phyloP scores from a whole-genome alignment of 805 yeast species.

The Myxozyma neglecta region DNA sequence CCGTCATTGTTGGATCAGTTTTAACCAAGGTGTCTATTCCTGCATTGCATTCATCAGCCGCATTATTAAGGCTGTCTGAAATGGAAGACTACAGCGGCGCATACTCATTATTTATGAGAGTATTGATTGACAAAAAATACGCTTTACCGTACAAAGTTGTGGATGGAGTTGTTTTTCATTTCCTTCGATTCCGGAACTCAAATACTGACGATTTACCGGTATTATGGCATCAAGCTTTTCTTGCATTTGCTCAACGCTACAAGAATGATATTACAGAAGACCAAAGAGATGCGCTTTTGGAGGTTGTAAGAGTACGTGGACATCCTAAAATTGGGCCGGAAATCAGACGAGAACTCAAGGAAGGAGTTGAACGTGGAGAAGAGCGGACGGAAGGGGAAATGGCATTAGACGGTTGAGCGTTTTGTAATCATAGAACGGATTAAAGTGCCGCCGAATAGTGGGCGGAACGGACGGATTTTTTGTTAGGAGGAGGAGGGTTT shows the following conservation, averaged over 20 bases:
- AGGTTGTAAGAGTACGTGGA: constrained; percentile 84
- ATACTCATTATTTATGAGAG: constrained; percentile 83
- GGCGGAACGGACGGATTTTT: no score
- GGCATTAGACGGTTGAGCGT: not conserved
- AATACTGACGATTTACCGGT: constrained; percentile 65
- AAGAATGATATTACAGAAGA: constrained; percentile 98
- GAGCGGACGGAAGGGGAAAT: constrained; percentile 1
- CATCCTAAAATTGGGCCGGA: constrained; percentile 91
- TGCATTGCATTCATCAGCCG: constrained; percentile 93
- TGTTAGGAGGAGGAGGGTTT: no score
- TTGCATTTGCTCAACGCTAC: constrained; percentile 92
- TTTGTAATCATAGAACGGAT: not conserved
- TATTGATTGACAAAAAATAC: constrained; percentile 87
- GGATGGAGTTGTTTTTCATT: constrained; percentile 90
- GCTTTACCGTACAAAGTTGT: constrained; percentile 96
- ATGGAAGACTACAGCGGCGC: constrained; percentile 79
- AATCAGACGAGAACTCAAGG: constrained; percentile 86
- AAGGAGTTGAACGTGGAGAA: constrained; percentile 59
- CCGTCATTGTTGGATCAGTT: constrained; percentile 91
- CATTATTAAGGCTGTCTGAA: constrained; percentile 78
- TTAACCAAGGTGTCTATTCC: constrained; percentile 88
- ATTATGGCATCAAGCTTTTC: constrained; percentile 95
- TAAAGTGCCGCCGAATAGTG: not conserved
- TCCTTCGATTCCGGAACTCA: constrained; percentile 76
- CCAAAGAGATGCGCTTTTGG: constrained; percentile 90